A percentile compares a stretch with the other conserved stretches of the same genome.
Conservation (phyloP, 768 basidiomycete genomes). For the Porphyrellus cyaneotinctus region DNA sequence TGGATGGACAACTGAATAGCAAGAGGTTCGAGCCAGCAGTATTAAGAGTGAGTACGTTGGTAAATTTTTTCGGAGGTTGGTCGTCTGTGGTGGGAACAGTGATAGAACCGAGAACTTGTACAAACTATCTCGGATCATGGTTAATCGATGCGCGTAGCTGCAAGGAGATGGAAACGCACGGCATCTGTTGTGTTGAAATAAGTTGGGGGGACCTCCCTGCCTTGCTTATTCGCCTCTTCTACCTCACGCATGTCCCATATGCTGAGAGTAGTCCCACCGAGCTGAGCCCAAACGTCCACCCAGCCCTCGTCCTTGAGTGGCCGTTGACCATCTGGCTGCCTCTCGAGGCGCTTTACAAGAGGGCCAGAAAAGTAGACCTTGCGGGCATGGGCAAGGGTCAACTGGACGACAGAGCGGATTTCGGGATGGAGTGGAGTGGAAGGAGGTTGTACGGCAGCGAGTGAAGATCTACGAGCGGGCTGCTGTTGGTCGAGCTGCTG, state of each 20-base stretch:
- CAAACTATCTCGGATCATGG: slow-evolving; percentile 46
- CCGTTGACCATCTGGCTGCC: slow-evolving; percentile 69
- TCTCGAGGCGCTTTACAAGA: slow-evolving; percentile 70
- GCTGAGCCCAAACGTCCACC: slow-evolving; percentile 85
- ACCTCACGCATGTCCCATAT: slow-evolving; percentile 91
- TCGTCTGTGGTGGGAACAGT: slow-evolving; percentile 54
- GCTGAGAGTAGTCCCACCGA: slow-evolving; percentile 84
- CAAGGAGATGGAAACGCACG: slow-evolving; percentile 43
- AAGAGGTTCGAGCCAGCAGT: slow-evolving; percentile 90
- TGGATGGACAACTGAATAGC: slow-evolving; percentile 80
- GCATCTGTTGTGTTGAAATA: slow-evolving; percentile 89
- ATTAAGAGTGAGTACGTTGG: slow-evolving; percentile 85
- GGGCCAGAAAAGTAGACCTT: slow-evolving; percentile 88
- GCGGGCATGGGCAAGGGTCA: slow-evolving; percentile 73
- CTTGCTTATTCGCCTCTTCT: slow-evolving; percentile 75
- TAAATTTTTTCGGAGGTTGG: slow-evolving; percentile 53
- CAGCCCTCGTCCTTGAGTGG: slow-evolving; percentile 73
- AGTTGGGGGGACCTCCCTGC: slow-evolving; percentile 78
- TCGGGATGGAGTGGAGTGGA: slow-evolving; percentile 65
- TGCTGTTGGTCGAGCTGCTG: slow-evolving; percentile 25
- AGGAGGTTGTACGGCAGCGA: slow-evolving; percentile 11
- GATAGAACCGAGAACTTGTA: slow-evolving; percentile 73
- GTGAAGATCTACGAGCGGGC: slow-evolving; percentile 19
- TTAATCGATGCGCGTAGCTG: slow-evolving; percentile 1
- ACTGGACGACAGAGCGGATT: slow-evolving; percentile 72